Evolutionary conservation across 768 basidiomycete species (phyloP).

Genomic region (Naganishia friedmannii): DNA sequence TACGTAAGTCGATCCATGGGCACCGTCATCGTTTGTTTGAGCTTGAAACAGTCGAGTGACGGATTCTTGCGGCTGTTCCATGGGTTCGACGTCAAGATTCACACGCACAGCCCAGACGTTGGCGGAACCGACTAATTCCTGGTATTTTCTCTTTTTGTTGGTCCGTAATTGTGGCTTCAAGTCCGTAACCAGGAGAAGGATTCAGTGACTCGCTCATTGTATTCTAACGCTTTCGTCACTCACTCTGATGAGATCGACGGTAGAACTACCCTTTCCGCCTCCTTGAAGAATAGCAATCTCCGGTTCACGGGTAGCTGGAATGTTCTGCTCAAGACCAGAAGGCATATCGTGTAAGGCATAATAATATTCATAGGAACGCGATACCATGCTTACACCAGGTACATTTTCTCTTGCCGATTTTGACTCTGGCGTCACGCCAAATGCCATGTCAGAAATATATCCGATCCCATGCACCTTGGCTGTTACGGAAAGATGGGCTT

Average conservation of each 20-base stretch:
- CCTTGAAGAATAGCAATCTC: conserved; percentile 14
- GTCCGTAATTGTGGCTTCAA: background rate
- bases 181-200: background rate
- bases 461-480: conserved; percentile 51
- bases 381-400: background rate
- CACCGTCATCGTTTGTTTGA: background rate
- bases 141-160: conserved; percentile 6
- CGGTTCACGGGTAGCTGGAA: background rate
- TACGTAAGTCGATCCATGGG: background rate
- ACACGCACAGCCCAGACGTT: conserved; percentile 10
- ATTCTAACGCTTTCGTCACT: background rate
- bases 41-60: conserved; percentile 12
- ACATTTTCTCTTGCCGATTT: conserved; percentile 9
- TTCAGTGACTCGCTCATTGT: background rate
- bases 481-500: conserved; percentile 33
- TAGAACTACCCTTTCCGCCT: background rate
- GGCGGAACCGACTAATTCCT: conserved; percentile 5
- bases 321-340: conserved; percentile 35
- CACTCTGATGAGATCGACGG: background rate
- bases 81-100: background rate
- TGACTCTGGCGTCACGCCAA: conserved; percentile 44
- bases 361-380: background rate
- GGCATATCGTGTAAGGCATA: conserved; percentile 10
- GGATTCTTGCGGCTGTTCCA: background rate
- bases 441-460: conserved; percentile 50